phyloP scores from a whole-genome alignment of 1,139 yeast genomes.

The Geotrichum siamense region DNA sequence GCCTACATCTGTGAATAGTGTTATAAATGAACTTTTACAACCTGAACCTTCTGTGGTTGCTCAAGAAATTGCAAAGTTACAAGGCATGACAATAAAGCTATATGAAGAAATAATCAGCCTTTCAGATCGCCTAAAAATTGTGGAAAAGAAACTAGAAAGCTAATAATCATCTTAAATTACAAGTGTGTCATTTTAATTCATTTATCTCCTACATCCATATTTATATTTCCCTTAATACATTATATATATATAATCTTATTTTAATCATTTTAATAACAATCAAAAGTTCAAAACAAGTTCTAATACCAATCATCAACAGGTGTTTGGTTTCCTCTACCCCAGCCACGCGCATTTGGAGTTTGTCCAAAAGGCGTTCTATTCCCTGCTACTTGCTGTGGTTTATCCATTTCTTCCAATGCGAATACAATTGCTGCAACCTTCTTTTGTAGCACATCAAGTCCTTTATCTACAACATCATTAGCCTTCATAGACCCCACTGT shows the following conservation, averaged over 20 bases:
- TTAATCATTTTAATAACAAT: no score
- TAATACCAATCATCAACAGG: conserved; percentile 12
- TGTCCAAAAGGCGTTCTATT: conserved; percentile 15
- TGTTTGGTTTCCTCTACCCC: no score
- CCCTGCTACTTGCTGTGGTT: conserved; percentile 10
- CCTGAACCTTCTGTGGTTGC: conserved; percentile 12
- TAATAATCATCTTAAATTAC: no score
- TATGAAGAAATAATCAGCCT: background rate
- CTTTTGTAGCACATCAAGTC: conserved; percentile 76
- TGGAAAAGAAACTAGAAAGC: no score
- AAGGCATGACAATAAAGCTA: conserved; percentile 12
- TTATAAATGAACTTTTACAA: conserved; percentile 7
- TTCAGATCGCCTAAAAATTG: no score
- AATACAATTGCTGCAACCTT: conserved; percentile 85
- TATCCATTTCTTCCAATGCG: conserved; percentile 51
- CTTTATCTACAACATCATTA: conserved; percentile 77
- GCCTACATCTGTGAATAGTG: conserved; percentile 4
- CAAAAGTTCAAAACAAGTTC: no score
- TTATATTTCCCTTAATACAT: no score
- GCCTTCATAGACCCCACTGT: conserved; percentile 87
- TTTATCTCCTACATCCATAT: no score
- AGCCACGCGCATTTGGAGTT: conserved; percentile 10
- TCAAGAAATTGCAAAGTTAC: conserved; percentile 15
- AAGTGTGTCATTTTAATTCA: no score
- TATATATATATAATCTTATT: no score